Percentiles rank a stretch among this genome's conserved stretches.
Evolutionary conservation across 2,329 filamentous ascomycete species (phyloP).

Genomic region (Curvularia hawaiiensis): DNA sequence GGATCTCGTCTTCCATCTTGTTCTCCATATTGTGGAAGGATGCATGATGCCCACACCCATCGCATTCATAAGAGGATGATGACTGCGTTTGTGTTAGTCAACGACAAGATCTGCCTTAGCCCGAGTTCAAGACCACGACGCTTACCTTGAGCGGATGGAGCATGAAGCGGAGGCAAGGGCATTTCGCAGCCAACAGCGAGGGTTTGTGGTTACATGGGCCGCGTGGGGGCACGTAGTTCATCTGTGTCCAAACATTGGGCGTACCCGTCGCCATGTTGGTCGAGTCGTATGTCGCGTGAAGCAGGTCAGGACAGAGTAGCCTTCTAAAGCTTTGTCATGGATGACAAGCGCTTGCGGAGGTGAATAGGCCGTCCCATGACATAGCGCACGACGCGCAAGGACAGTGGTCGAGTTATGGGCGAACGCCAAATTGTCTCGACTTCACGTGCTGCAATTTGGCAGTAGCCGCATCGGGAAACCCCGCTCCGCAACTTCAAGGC

Average conservation of each 20-base stretch:
- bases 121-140: no score
- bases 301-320: neutral
- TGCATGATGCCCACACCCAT: slow-evolving; percentile 61
- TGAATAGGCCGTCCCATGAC: neutral
- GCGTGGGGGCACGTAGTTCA: slow-evolving; percentile 57
- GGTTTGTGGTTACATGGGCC: slow-evolving; percentile 58
- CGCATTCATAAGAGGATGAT: slow-evolving; percentile 59
- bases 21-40: slow-evolving; percentile 61
- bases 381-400: neutral
- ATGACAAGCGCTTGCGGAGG: neutral
- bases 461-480: slow-evolving; percentile 2
- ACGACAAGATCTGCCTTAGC: neutral
- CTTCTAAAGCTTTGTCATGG: neutral
- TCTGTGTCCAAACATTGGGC: slow-evolving; percentile 56
- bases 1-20: slow-evolving; percentile 53
- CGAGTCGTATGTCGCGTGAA: neutral
- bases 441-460: slow-evolving; percentile 25
- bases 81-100: slow-evolving; percentile 35
- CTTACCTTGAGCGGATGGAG: slow-evolving; percentile 60
- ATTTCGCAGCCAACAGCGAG: slow-evolving; percentile 53
- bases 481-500: slow-evolving; percentile 6
- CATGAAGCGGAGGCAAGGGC: slow-evolving; percentile 62
- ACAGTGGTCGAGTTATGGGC: neutral
- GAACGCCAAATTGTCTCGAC: slow-evolving; percentile 28
- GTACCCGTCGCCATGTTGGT: slow-evolving; percentile 25